Base-by-base conservation (phyloP, 495 filamentous ascomycete species). In the Lasiosphaeria ovina region DNA sequence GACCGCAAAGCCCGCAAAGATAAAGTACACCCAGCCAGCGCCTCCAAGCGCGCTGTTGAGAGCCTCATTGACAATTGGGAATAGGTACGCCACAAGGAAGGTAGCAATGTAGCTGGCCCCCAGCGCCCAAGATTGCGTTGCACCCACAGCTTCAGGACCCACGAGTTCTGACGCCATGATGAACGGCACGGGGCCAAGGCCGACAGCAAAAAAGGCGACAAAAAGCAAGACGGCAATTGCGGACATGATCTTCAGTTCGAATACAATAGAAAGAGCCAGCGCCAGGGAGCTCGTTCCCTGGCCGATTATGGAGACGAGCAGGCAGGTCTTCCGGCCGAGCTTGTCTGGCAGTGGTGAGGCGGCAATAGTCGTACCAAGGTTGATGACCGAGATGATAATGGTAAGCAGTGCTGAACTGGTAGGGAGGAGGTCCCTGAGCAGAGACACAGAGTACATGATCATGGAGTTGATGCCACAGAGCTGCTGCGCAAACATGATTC, bases 391-490 rank as follows among this genome's bases (percentile, higher is more conserved):
- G 60, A 97, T 91, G 52, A 85, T 74, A 57, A 98, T 92, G 55
- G 92, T 93, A 52, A 98, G 77, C 5, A 91, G 72, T 0, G 87
- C 88, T 0, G 92, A 91, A 35, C 82, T 88, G 32, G 87, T 85
- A 7, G 89, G 89, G 0, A 98, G 76, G 9, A 97, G 83, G 49
- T 80, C 83, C 40, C 86, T 82, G 40, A 98, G 80, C 3, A 98
- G 84, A 4, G 89, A 90, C 3, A 98, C 94, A 7, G 91, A 94
- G 74, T 98, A 98, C 92, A 98, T 97, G 72, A 98, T 87, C 65
- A 98, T 92, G 57, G 89, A 92, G 79, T 98, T 98, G 76, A 98
- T 92, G 34, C 93, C 93, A 35, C 85, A 89, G 31, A 98, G 79
- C 69, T 98, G 94, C 67, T 98, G 94, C 8, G 90, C 87, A 40